Conservation (phyloP, 371 early-diverging fungal species). For the Lichtheimia ornata region DNA sequence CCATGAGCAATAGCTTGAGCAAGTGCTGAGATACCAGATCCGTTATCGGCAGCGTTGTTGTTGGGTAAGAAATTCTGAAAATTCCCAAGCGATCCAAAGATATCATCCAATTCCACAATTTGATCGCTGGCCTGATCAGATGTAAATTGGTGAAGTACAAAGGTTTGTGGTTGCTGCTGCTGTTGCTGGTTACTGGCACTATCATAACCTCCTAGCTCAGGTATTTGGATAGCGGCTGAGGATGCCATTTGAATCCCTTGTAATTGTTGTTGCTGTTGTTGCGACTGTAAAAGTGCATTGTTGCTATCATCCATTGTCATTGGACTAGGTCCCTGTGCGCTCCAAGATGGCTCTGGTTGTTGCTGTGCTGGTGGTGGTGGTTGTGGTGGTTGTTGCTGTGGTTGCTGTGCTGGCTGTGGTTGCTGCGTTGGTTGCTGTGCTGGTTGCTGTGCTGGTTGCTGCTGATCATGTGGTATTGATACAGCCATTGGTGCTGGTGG, state of each 20-base stretch:
- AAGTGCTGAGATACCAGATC: constrained; percentile 4
- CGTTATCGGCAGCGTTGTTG: neutral
- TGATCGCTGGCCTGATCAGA: constrained; percentile 52
- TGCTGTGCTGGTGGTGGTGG: neutral
- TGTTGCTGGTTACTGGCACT: constrained; percentile 7
- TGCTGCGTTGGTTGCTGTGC: too few species aligned
- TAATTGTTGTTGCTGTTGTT: constrained; percentile 14
- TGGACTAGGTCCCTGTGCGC: too few species aligned
- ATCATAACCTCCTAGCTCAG: constrained; percentile 10
- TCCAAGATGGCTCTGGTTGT: neutral
- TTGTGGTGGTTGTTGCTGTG: neutral
- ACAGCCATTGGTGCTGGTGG: constrained; percentile 14
- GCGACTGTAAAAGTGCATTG: neutral
- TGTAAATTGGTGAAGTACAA: constrained; percentile 45
- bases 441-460: constrained; percentile 13
- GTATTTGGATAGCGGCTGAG: constrained; percentile 10
- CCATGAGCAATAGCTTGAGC: constrained; percentile 13
- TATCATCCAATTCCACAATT: constrained; percentile 44
- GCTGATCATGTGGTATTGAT: constrained; percentile 6
- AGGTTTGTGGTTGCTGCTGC: constrained; percentile 18
- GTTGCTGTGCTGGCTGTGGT: neutral
- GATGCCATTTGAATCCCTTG: constrained; percentile 6
- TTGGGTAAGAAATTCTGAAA: constrained; percentile 4
- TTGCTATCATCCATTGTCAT: too few species aligned
- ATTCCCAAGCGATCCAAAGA: constrained; percentile 35